Conservation (phyloP, 352 stramenopile genomes). For the Pythium insidiosum region DNA sequence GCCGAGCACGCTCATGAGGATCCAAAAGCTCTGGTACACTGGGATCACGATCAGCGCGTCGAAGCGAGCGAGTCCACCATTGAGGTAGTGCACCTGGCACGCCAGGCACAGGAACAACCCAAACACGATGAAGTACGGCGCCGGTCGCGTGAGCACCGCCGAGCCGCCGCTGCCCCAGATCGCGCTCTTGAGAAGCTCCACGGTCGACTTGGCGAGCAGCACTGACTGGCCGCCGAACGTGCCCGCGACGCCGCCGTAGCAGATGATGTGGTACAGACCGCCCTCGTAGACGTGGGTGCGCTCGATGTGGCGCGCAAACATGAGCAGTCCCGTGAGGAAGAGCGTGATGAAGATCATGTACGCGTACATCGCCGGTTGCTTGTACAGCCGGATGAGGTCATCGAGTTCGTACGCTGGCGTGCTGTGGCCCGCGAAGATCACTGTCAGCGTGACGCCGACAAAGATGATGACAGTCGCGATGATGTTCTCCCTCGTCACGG, state of each 20-base stretch:
- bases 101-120: conserved; percentile 59
- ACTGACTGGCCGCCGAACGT: conserved; percentile 87
- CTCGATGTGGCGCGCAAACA: conserved; percentile 65
- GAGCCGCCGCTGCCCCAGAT: conserved; percentile 73
- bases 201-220: conserved; percentile 84
- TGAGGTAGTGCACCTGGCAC: conserved; percentile 85
- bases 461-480: conserved; percentile 86
- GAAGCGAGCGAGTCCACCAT: conserved; percentile 83
- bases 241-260: conserved; percentile 83
- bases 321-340: conserved; percentile 57
- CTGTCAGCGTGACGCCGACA: conserved; percentile 77
- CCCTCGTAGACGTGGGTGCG: conserved; percentile 58
- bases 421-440: conserved; percentile 85
- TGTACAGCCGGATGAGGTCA: conserved; percentile 77
- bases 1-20: conserved; percentile 84
- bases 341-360: conserved; percentile 74
- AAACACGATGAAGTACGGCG: conserved; percentile 76
- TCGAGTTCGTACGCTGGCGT: conserved; percentile 82
- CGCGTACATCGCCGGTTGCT: conserved; percentile 71
- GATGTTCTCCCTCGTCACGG: conserved; percentile 74
- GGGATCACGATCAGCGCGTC: conserved; percentile 86
- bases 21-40: conserved; percentile 90
- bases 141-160: conserved; percentile 69
- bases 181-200: conserved; percentile 86
- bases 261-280: conserved; percentile 75